Evolutionary conservation across 75 land plant genomes (phyloP).

Genomic region (Cupressus sempervirens): DNA sequence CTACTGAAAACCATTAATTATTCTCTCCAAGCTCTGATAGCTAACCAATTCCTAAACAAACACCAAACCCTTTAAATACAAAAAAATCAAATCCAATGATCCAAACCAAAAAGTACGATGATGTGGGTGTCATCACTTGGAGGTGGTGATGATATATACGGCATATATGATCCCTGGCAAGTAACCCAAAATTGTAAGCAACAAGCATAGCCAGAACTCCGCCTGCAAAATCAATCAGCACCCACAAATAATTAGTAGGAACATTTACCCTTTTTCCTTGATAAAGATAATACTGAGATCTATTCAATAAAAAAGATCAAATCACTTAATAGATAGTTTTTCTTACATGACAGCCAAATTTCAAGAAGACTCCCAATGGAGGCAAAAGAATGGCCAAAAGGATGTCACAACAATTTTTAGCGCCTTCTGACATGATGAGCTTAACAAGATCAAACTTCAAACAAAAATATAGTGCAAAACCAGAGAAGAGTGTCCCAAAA

Average conservation of each 20-base stretch:
- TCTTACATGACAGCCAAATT: not conserved
- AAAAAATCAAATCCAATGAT: not conserved
- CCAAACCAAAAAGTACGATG: not conserved
- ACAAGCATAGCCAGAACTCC: constrained; percentile 24
- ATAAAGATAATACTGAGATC: too few species aligned
- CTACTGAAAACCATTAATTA: too few species aligned
- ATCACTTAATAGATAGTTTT: not conserved
- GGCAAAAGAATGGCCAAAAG: constrained; percentile 34
- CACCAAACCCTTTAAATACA: too few species aligned
- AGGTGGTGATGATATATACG: constrained; percentile 13
- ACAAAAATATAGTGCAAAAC: too few species aligned
- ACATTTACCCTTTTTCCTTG: too few species aligned
- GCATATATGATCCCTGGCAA: constrained; percentile 30
- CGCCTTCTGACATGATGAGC: not conserved
- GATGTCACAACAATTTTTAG: constrained; percentile 23
- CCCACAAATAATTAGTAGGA: too few species aligned
- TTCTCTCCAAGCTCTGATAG: too few species aligned
- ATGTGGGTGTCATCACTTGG: not conserved
- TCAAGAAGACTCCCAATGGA: not conserved
- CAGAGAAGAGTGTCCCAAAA: too few species aligned
- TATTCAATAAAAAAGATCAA: too few species aligned
- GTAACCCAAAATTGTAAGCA: constrained; percentile 26
- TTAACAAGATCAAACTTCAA: too few species aligned
- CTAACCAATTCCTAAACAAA: too few species aligned
- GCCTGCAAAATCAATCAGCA: constrained; percentile 7